phyloP scores from a whole-genome alignment of 768 basidiomycete genomes.

The Tulasnella sp. region DNA sequence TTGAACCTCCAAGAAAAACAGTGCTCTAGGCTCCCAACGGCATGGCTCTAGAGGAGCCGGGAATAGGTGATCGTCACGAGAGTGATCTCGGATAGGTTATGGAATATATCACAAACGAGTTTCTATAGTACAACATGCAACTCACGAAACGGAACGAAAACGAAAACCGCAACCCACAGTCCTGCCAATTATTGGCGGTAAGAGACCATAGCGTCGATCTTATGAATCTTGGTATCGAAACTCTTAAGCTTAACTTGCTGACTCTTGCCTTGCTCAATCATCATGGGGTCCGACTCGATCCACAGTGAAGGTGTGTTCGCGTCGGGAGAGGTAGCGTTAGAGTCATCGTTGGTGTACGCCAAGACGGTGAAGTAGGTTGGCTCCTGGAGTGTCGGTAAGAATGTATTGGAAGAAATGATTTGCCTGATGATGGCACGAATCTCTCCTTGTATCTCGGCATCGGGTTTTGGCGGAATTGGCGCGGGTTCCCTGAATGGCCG shows the following conservation, averaged over 20 bases:
- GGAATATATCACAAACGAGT: neutral
- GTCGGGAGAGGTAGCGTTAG: conserved; percentile 32
- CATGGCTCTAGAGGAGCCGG: neutral
- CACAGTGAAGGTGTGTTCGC: conserved; percentile 59
- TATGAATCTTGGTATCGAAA: conserved; percentile 97
- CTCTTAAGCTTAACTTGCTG: conserved; percentile 91
- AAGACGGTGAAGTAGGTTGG: conserved; percentile 96
- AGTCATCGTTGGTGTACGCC: conserved; percentile 88
- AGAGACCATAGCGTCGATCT: conserved; percentile 96
- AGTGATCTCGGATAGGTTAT: neutral
- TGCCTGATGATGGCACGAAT: conserved; percentile 98
- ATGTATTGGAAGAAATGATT: conserved; percentile 94
- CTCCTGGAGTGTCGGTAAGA: conserved; percentile 92
- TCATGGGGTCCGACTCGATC: conserved; percentile 90
- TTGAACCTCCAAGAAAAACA: neutral
- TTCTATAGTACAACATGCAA: conserved; percentile 10
- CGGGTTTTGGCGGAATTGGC: conserved; percentile 55
- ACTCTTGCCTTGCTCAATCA: conserved; percentile 89
- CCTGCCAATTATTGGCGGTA: too few species aligned
- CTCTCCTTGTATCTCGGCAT: conserved; percentile 91
- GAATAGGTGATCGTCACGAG: neutral
- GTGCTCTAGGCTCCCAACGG: neutral
- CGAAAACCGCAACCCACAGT: neutral
- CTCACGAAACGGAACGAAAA: neutral
- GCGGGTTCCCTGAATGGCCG: neutral